Evolutionary conservation across 2,329 filamentous ascomycete species (phyloP), one percentile per base, ranked within the genome.

Genomic region (Aquanectria penicillioides): DNA sequence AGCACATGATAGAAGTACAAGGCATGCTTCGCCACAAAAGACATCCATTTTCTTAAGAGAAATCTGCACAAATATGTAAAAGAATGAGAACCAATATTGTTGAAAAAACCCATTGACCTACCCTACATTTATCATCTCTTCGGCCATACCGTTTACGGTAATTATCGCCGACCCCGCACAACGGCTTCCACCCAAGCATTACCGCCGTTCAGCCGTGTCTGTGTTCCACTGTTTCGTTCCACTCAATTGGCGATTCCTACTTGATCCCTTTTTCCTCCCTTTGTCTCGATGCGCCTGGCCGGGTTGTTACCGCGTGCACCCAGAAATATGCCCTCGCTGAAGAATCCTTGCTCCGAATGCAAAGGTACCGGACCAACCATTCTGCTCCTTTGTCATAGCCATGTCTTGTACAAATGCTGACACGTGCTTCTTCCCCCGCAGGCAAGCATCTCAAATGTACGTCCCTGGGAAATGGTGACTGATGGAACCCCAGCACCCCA

Each of bases 391-490:
- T 28, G 28, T 10, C 10, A 22, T 12, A 10, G 23, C 15, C 17
- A 12, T 33, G 22, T 13, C 10, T 17, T 23, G 17, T 11, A 10
- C 1, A 6, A 5, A 3, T 1, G n/a, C 3, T 6, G 3, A 2
- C 3, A n/a, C 34, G 9, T 36, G 1, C 3, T 0, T 9, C 9
- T 11, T 13, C 29, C 6, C 2, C 8, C 2, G 9, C 15, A 68
- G 65, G 54, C 38, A 68, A 66, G n/a, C 65, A 68, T 12, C 56
- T 68, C 5, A 68, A 64, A 61, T 68, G 65, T 68, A 13, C 8
- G 65, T 49, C 33, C 22, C 11, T 26, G 37, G 17, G 25, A 17
- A 10, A 7, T 10, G 34, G 25, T 11, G n/a, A 5, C 17, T 17
- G 5, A 13, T 33, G 17, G n/a, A 12, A 29, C 20, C 23, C n/a